Evolutionary conservation across 75 land plant genomes (phyloP), one percentile per base, ranked within the genome.

Genomic region (Cupressus sempervirens): DNA sequence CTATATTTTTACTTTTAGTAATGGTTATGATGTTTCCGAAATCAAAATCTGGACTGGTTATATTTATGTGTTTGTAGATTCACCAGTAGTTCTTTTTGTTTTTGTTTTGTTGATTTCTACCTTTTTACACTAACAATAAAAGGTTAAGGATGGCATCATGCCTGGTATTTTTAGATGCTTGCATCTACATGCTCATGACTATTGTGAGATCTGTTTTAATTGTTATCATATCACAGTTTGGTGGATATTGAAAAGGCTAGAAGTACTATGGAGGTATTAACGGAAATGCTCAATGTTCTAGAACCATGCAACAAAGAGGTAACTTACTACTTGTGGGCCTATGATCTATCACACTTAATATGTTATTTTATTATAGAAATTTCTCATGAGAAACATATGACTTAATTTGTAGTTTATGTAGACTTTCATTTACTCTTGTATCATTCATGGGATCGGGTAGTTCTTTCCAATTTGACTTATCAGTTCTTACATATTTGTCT

Each of bases 211-310:
- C 74, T 70, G 35, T 23, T n/a, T 70, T 30, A 70, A 70, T 41
- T 5, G 7, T 79, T 45, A 29, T 46, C 26, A 48, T 41, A 79
- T 82, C 38, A 32, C 90, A 87, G 90, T 74, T 84, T 87, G 83
- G 29, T 58, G 13, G 89, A 87, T 58, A 87, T 86, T 52, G 83
- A 88, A 30, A 81, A 72, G 26, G 86, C 92, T 23, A 86, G 87
- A 15, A 82, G 91, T 80, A 62, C 85, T 38, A 79, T 89, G 83
- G 92, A 91, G 76, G 84, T 91, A 12, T 86, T 90, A 20, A 26
- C 48, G 26, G 92, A 91, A 56, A 91, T 91, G 92, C 48, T 91
- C 62, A 87, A 80, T 87, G 92, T 91, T 29, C 16, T 91, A 54
- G 84, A 85, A 74, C 92, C 92, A 48, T 58, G 79, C 30, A 91